Base-by-base conservation (phyloP, 2,329 filamentous ascomycete genomes). In the Alternaria longipes region DNA sequence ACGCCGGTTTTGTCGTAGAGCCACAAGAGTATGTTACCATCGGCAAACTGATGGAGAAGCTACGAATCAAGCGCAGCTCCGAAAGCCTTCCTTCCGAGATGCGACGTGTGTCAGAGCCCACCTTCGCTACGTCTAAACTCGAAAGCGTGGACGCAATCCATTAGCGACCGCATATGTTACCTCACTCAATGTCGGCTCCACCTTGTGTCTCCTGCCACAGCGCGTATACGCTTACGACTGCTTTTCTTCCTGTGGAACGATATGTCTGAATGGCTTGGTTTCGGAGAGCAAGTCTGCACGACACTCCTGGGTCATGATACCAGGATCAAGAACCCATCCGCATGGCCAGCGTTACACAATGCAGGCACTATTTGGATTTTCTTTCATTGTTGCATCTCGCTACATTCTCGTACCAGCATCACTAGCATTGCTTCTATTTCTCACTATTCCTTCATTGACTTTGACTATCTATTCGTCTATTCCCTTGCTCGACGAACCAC, bases 21-120 rank as follows among this genome's bases (percentile, higher is more conserved):
- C 87, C 92, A 47, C 86, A 87, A 70, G 94, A 97, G 65, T 94
- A 90, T 75, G 79, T 91, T 65, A 87, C 89, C 3, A 89, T 97
- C 49, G 85, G 92, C 18, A 92, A 93, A 75, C 81, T 97, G 65
- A 94, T 94, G 76, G 91, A 97, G 78, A 96, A 94, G 79, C 84
- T 97, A 30, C 89, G 91, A 62, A 82, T 96, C 36, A 87, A 91
- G 47, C 86, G 88, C 67, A 77, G 73, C 58, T 72, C 71, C 24
- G 75, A 77, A 55, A 75, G 68, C 65, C 62, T 79, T 30, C 62
- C 70, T 16, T 72, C 69, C 30, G 69, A 65, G 22, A 72, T 78
- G 60, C 78, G 78, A 62, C 77, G 75, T 51, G 72, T 71, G 32
- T 77, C 74, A 54, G 78, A 80, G 54, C 70, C 74, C 38, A 73